These are phyloP conservation scores for Cyclocybe cylindracea DNA, from an alignment of 768 basidiomycete genomes.

Conservation along the genomic window DNA sequence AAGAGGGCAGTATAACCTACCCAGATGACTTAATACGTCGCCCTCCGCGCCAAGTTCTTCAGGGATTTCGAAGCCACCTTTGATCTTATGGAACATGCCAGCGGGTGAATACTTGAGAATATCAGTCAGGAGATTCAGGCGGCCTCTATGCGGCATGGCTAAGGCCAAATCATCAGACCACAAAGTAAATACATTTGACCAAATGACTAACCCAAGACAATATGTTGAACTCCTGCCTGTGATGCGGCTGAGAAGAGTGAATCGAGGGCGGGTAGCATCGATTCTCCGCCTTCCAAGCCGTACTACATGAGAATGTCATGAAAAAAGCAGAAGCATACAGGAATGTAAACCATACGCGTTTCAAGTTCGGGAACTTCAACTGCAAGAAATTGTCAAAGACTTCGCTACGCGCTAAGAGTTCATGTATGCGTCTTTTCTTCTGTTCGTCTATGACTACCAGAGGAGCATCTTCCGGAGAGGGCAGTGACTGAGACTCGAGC, in stretches of 20 bases:
- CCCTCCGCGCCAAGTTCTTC: conserved; percentile 70
- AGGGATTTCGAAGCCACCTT: conserved; percentile 72
- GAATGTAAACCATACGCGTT: conserved; percentile 45
- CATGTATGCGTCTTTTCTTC: conserved; percentile 60
- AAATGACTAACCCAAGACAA: conserved; percentile 52
- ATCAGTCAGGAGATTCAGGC: conserved; percentile 83
- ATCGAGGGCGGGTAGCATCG: conserved; percentile 89
- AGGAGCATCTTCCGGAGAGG: conserved; percentile 33
- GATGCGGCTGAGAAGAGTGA: conserved; percentile 71
- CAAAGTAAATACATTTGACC: background rate
- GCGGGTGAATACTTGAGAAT: conserved; percentile 67
- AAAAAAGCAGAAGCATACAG: background rate
- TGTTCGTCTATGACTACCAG: conserved; percentile 28
- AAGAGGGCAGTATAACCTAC: conserved; percentile 33
- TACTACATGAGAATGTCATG: conserved; percentile 44
- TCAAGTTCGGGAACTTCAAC: conserved; percentile 85
- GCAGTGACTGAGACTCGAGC: conserved; percentile 63
- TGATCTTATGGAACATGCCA: conserved; percentile 85
- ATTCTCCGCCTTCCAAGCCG: conserved; percentile 91
- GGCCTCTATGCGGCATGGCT: conserved; percentile 88
- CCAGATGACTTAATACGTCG: conserved; percentile 87
- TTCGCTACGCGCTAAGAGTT: conserved; percentile 73
- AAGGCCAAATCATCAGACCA: background rate
- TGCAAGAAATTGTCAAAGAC: conserved; percentile 85
- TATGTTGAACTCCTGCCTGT: conserved; percentile 63